Conservation (phyloP, 257 asterid genomes). For the Solanum paucissectum region DNA sequence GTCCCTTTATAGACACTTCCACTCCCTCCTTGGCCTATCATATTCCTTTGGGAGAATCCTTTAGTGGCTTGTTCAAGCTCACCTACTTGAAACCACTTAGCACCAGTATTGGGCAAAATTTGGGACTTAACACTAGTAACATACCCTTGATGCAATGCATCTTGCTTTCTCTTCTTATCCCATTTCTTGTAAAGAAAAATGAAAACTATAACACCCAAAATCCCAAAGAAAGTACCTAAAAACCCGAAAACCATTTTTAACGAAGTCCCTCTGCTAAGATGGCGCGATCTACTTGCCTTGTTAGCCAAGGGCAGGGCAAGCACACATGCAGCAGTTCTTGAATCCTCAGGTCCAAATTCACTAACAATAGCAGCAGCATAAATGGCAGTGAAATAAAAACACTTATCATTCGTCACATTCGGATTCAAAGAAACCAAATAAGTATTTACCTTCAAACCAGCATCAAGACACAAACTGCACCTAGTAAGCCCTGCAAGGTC, state of each 20-base stretch:
- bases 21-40: slow-evolving; percentile 45
- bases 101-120: slow-evolving; percentile 39
- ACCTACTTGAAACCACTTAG: slow-evolving; percentile 34
- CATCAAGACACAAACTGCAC: slow-evolving; percentile 47
- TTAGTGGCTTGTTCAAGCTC: slow-evolving; percentile 45
- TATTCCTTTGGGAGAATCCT: slow-evolving; percentile 31
- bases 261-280: background rate
- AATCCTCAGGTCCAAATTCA: slow-evolving; percentile 40
- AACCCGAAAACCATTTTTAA: slow-evolving; percentile 23
- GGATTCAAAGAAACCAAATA: slow-evolving; percentile 28
- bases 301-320: slow-evolving; percentile 30
- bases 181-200: slow-evolving; percentile 20
- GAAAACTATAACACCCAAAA: background rate
- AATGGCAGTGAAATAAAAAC: slow-evolving; percentile 35
- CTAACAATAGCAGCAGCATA: slow-evolving; percentile 49
- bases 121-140: slow-evolving; percentile 25
- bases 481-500: slow-evolving; percentile 33
- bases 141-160: slow-evolving; percentile 25
- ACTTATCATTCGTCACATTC: slow-evolving; percentile 22
- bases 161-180: slow-evolving; percentile 18
- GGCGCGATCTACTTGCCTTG: background rate
- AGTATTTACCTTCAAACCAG: slow-evolving; percentile 36
- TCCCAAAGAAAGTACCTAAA: slow-evolving; percentile 28
- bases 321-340: slow-evolving; percentile 38
- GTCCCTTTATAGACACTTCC: slow-evolving; percentile 46